Conservation (phyloP, 2,329 filamentous ascomycete genomes). For the Phoma sp. region DNA sequence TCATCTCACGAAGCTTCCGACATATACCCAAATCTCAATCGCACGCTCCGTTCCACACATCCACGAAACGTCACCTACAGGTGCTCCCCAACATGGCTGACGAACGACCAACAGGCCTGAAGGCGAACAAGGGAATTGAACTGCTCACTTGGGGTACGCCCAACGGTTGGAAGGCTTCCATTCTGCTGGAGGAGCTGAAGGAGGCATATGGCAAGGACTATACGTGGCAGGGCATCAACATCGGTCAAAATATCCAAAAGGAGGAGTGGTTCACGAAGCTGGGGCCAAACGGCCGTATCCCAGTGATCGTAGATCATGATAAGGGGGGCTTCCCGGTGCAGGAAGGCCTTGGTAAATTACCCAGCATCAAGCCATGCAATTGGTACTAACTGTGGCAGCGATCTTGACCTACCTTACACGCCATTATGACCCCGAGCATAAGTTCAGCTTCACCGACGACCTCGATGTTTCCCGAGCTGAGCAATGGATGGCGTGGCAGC, state of each 20-base stretch:
- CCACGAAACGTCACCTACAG: slow-evolving; percentile 19
- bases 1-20: slow-evolving; percentile 16
- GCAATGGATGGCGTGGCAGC: slow-evolving; percentile 69
- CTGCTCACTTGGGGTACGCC: slow-evolving; percentile 63
- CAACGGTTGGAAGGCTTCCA: slow-evolving; percentile 61
- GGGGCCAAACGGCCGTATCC: slow-evolving; percentile 70
- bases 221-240: slow-evolving; percentile 65
- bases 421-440: slow-evolving; percentile 55
- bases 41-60: slow-evolving; percentile 29
- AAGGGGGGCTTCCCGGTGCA: slow-evolving; percentile 61
- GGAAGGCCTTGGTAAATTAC: slow-evolving; percentile 47
- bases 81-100: slow-evolving; percentile 34
- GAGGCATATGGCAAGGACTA: slow-evolving; percentile 67
- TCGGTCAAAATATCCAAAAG: slow-evolving; percentile 67
- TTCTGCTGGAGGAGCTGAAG: slow-evolving; percentile 70
- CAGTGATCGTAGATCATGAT: slow-evolving; percentile 71
- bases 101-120: slow-evolving; percentile 60
- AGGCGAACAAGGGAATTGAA: slow-evolving; percentile 69
- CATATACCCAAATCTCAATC: slow-evolving; percentile 19
- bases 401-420: slow-evolving; percentile 54
- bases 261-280: slow-evolving; percentile 69
- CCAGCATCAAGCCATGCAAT: neutral
- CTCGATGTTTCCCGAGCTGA: slow-evolving; percentile 57
- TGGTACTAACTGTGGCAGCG: slow-evolving; percentile 32
- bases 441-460: slow-evolving; percentile 54